phyloP scores from a whole-genome alignment of 1,284 basidiomycete genomes.

The Acaromyces ingoldii region DNA sequence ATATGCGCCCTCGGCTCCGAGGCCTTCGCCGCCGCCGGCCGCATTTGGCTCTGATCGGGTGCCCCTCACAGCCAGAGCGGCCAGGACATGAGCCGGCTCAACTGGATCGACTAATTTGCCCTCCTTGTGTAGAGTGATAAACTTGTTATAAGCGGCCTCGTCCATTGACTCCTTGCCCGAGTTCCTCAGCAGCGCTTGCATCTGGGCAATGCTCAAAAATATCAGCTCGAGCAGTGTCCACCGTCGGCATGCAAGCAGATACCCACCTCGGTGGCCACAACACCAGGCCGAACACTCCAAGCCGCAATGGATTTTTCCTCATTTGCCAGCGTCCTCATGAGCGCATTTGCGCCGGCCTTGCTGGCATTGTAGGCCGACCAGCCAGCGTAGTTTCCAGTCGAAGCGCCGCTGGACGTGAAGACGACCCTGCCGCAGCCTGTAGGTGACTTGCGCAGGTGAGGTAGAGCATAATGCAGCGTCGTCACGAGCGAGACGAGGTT shows the following conservation, averaged over 20 bases:
- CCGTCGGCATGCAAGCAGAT: not conserved
- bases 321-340: constrained; percentile 69
- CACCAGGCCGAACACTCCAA: constrained; percentile 75
- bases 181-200: constrained; percentile 51
- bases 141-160: constrained; percentile 58
- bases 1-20: constrained; percentile 60
- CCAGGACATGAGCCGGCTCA: constrained; percentile 65
- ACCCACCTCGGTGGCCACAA: constrained; percentile 61
- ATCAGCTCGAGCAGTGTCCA: not conserved
- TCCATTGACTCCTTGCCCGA: constrained; percentile 56
- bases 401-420: constrained; percentile 76
- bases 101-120: constrained; percentile 60
- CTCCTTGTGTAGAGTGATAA: constrained; percentile 61
- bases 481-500: constrained; percentile 77
- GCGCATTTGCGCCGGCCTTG: constrained; percentile 73
- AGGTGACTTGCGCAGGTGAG: constrained; percentile 60
- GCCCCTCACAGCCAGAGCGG: constrained; percentile 54
- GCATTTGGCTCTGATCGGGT: constrained; percentile 54
- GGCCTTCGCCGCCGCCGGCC: constrained; percentile 17
- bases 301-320: constrained; percentile 72
- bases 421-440: constrained; percentile 60
- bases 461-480: constrained; percentile 63
- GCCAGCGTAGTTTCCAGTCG: constrained; percentile 62
- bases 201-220: constrained; percentile 25
- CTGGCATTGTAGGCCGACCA: constrained; percentile 70